These are phyloP conservation scores for Trichosporon faecale DNA, from an alignment of 1,284 basidiomycete genomes.

Conservation along the genomic window DNA sequence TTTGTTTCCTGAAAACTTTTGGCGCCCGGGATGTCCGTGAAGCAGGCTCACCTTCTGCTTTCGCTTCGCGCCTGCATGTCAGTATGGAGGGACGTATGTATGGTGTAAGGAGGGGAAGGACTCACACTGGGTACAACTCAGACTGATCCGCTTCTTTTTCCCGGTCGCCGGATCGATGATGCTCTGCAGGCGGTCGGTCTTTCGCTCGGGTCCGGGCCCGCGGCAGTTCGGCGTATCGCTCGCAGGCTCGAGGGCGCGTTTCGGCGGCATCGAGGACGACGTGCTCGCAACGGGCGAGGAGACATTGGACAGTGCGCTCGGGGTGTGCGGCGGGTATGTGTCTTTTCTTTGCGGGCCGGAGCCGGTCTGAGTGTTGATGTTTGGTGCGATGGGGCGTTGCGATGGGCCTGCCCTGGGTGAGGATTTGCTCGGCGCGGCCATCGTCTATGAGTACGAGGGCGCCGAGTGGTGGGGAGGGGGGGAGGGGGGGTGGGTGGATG, in stretches of 20 bases:
- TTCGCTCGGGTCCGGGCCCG: conserved; percentile 24
- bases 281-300: conserved; percentile 28
- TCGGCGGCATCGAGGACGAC: not conserved
- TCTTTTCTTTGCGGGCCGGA: conserved; percentile 18
- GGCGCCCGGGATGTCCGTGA: not conserved
- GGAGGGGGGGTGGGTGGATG: not conserved
- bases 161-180: conserved; percentile 28
- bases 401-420: conserved; percentile 10
- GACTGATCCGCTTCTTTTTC: conserved; percentile 52
- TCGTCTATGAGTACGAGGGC: not conserved
- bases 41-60: conserved; percentile 45
- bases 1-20: not conserved
- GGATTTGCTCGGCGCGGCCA: conserved; percentile 9
- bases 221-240: conserved; percentile 10
- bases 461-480: not conserved
- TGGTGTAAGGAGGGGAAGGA: not conserved
- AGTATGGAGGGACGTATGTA: conserved; percentile 3
- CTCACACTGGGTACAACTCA: conserved; percentile 53
- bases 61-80: conserved; percentile 45
- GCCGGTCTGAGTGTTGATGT: conserved; percentile 5
- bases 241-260: conserved; percentile 15
- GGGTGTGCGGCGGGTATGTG: conserved; percentile 28
- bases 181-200: conserved; percentile 25
- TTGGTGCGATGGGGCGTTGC: conserved; percentile 13
- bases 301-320: conserved; percentile 29